phyloP scores from a whole-genome alignment of 805 yeast species.

The Wickerhamiella kurtzmanii region DNA sequence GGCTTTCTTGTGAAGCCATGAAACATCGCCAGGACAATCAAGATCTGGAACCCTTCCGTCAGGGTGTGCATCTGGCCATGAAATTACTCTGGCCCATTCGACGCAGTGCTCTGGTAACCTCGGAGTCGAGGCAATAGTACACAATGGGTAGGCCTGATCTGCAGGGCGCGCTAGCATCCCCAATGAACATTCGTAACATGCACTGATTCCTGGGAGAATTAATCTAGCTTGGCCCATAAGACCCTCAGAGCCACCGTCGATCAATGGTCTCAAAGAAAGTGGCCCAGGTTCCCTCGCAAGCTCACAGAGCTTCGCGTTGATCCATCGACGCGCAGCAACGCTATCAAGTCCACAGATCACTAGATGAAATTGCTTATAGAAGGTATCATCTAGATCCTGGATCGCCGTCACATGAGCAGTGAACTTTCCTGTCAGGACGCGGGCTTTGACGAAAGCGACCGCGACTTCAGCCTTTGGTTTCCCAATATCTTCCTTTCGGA shows the following conservation, averaged over 20 bases:
- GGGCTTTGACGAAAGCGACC: constrained; percentile 37
- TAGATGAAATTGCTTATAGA: constrained; percentile 53
- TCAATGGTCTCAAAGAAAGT: constrained; percentile 44
- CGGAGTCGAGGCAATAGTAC: constrained; percentile 93
- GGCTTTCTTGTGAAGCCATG: constrained; percentile 47
- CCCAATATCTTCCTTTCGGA: constrained; percentile 49
- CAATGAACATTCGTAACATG: constrained; percentile 88
- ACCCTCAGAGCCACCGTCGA: constrained; percentile 96
- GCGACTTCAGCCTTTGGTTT: constrained; percentile 55
- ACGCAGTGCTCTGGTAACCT: constrained; percentile 87
- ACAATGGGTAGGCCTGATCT: constrained; percentile 64
- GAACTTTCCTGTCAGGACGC: constrained; percentile 33
- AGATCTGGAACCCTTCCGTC: constrained; percentile 38
- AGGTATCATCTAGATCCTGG: constrained; percentile 47
- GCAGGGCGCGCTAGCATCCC: constrained; percentile 40
- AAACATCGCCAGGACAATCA: constrained; percentile 54
- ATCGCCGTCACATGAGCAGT: constrained; percentile 53
- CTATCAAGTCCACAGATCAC: constrained; percentile 82
- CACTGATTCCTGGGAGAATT: constrained; percentile 68
- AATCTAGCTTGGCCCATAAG: constrained; percentile 83
- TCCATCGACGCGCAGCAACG: constrained; percentile 84
- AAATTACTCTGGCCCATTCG: constrained; percentile 71
- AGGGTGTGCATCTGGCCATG: constrained; percentile 41
- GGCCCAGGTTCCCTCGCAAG: constrained; percentile 43
- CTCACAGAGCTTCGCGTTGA: constrained; percentile 53